phyloP scores from a whole-genome alignment of 202 grass and related monocot species.

The Digitaria exilis region DNA sequence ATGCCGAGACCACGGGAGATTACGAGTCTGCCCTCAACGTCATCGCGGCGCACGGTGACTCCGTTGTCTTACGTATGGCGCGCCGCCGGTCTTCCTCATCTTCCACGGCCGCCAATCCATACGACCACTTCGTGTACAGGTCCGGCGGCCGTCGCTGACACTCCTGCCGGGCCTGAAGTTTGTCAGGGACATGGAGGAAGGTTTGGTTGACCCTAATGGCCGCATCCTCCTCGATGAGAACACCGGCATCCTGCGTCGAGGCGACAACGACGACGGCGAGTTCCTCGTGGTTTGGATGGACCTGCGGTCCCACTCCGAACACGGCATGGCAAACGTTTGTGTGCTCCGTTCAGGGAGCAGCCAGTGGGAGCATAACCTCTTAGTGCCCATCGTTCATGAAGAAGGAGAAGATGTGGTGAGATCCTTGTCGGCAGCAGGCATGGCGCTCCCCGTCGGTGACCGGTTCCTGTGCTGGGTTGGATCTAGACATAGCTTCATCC shows the following conservation, averaged over 20 bases:
- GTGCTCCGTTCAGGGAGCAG: neutral
- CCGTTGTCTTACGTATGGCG: neutral
- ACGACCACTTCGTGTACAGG: neutral
- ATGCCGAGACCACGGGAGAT: too few species aligned
- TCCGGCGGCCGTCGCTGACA: neutral
- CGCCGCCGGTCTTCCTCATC: too few species aligned
- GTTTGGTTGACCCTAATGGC: too few species aligned
- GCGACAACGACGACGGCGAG: too few species aligned
- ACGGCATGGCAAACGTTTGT: neutral
- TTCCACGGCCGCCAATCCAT: too few species aligned
- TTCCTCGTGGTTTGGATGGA: too few species aligned
- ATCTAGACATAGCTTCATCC: neutral
- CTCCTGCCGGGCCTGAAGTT: neutral
- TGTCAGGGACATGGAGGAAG: too few species aligned
- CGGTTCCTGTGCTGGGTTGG: neutral
- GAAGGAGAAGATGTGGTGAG: neutral
- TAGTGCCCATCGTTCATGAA: neutral
- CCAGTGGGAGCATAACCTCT: neutral
- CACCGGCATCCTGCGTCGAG: neutral
- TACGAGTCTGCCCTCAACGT: too few species aligned
- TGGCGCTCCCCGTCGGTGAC: neutral
- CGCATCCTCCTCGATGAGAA: too few species aligned
- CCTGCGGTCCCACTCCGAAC: too few species aligned
- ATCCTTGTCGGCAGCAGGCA: too few species aligned
- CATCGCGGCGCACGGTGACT: neutral